Base-by-base conservation (phyloP, 495 filamentous ascomycete genomes). In the Neurospora sp. region DNA sequence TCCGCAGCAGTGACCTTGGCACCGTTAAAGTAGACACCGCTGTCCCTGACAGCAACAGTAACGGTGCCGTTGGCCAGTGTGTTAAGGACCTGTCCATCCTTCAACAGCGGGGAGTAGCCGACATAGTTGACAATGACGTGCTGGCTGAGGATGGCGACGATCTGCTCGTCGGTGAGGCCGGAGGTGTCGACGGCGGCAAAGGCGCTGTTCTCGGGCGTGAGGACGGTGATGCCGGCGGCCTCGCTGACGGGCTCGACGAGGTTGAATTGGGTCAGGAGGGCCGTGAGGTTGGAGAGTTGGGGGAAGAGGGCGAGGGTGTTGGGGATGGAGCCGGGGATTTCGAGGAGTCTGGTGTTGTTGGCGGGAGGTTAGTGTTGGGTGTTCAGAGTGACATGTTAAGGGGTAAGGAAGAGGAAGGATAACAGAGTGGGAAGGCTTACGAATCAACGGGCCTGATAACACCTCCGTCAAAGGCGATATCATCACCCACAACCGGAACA, bases 341-440 rank as follows among this genome's bases (percentile, higher is more conserved):
- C 79, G 39, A 80, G 82, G 65, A 82, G 74, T 72, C 85, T 84
- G 74, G 82, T 85, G 18, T 75, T 82, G 40, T 79, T 83, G 78
- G 18, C 76, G 22, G 70, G 68, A 39, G 18, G 71, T 68, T 71
- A 79, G 76, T 71, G 69, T 61, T 75, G 2, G 69, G 44, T n/a
- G n/a, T n/a, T n/a, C n/a, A n/a, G n/a, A n/a, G n/a, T n/a, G n/a
- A n/a, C n/a, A n/a, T n/a, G n/a, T n/a, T n/a, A n/a, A n/a, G n/a
- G n/a, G n/a, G n/a, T n/a, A n/a, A 18, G 20, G 39, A 14, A 4
- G 37, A 22, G 61, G 65, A 12, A 37, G 16, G n/a, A n/a, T n/a
- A n/a, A n/a, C n/a, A 14, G 35, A 7, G 38, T 35, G 39, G 16
- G 16, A 12, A 39, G 39, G 42, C 79, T 70, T 77, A 81, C 80